Evolutionary conservation across 768 basidiomycete genomes (phyloP), one percentile per base, ranked within the genome.

Genomic region (Calocybe indica): DNA sequence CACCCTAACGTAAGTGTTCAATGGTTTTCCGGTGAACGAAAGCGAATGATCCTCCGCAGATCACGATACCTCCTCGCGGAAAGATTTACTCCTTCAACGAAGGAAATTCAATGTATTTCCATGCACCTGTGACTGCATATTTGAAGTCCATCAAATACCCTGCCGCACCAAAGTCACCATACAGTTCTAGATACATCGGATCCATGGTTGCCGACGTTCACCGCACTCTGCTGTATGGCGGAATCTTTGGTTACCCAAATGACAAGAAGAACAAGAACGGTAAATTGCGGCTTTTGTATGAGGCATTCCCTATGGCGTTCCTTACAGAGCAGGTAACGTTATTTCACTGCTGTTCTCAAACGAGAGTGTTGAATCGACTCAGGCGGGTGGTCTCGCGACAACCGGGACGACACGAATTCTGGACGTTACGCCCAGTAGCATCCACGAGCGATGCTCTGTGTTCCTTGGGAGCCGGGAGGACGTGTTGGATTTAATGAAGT

Each of bases 41-140:
- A n/a, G 32, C 43, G 55, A 44, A 49, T 46, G 22, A 43, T 44
- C 47, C 45, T 28, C 38, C 33, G 36, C 45, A 90, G 88, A 99
- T 99, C 68, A 80, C 82, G 67, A 91, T 99, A 54, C 96, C 96
- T 6, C 55, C 82, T 7, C 85, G 96, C 43, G 96, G 96, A 55
- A 98, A 98, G 72, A 99, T 99, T 62, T 99, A 99, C 73, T 97
- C 94, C 3, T 95, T 98, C 78, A 99, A 99, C 65, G 96, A 99
- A 71, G 96, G 96, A 52, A 99, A 99, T 72, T 80, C 92, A 31
- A 75, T 91, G 78, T 94, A 94, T 71, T 98, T 96, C 74, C 73
- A 93, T 66, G 67, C 79, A 40, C 92, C 88, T 12, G 88, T 90
- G 41, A 69, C 69, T 43, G 79, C 82, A 37, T 95, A 95, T 68